These are phyloP conservation scores for Penicillium sp. DNA, from an alignment of 2,329 filamentous ascomycete species.

Conservation along the genomic window DNA sequence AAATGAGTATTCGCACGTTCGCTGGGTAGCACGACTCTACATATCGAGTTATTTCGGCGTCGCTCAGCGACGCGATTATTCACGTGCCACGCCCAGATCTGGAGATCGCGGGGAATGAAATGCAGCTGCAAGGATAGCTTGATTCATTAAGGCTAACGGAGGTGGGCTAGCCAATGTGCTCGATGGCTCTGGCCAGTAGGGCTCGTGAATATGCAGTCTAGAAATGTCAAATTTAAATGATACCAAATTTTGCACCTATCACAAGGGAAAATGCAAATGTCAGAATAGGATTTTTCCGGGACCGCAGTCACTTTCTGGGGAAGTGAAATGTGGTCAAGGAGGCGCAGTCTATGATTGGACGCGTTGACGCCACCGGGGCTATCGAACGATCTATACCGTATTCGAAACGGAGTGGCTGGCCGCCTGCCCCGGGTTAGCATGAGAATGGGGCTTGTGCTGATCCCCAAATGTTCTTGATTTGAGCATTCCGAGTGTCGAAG, in stretches of 20 bases:
- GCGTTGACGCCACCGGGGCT: slow-evolving; percentile 1
- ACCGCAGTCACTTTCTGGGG: slow-evolving; percentile 11
- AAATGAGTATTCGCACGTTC: background rate
- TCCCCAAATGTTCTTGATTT: background rate
- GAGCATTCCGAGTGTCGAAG: background rate
- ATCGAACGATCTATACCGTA: slow-evolving; percentile 12
- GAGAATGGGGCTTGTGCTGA: background rate
- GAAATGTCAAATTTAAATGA: slow-evolving; percentile 4
- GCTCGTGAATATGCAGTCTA: slow-evolving; percentile 5
- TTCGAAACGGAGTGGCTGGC: slow-evolving; percentile 7
- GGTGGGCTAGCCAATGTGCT: background rate
- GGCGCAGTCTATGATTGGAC: slow-evolving; percentile 10
- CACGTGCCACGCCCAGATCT: slow-evolving; percentile 5
- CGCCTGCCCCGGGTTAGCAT: background rate
- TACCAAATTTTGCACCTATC: slow-evolving; percentile 20
- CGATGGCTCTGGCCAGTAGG: background rate
- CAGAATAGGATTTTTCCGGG: slow-evolving; percentile 5
- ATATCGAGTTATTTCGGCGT: background rate
- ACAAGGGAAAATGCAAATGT: background rate
- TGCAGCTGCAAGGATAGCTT: background rate
- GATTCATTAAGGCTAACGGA: slow-evolving; percentile 14
- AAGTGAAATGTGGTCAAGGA: slow-evolving; percentile 3
- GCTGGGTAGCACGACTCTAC: background rate
- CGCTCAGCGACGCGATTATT: background rate
- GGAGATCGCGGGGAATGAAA: slow-evolving; percentile 11